Evolutionary conservation across 108 stramenopile genomes (phyloP), one percentile per base, ranked within the genome.

Genomic region (Mayamaea pseudoterrestris): DNA sequence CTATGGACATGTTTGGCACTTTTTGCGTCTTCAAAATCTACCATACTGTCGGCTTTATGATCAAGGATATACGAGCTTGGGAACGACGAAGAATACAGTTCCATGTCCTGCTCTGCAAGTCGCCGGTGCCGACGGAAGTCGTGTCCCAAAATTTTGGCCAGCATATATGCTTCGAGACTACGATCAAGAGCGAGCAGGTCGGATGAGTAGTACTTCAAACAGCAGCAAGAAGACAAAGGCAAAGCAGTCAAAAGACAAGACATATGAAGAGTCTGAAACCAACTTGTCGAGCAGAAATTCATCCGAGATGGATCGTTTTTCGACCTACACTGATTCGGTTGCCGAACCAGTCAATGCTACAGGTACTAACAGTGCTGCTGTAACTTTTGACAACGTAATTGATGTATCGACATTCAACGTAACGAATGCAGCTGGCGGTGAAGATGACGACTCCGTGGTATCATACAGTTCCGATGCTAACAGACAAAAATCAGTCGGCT

Each of bases 1-100:
- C 1, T 90, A 92, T 52, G 79, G 78, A 5, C 71, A 91, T 41
- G 76, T 99, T 3, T 97, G 95, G 98, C 74, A 81, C 32, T 97
- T 98, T 55, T 57, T 96, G 35, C 54, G 95, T 26, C 24, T 60
- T 5, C 92, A 80, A 58, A 50, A 93, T 18, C 65, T 98, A 27
- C 91, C 93, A 8, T 95, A 95, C 60, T 96, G 94, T 60, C 46
- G 58, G 20, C 70, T 99, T 13, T 99, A 99, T 69, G 95, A 97
- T 59, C 44, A 74, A 36, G 98, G 98, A 2, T 99, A 93, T 71
- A 99, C 98, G 0, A 78, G 91, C 41, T 59, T 99, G 27, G 98
- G 98, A 12, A 93, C 84, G 7, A 66, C 77, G 24, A 71, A 83
- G 30, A 84, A 95, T 61, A 96, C 95, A 0, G 26, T 69, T 12